phyloP scores from a whole-genome alignment of 2,329 filamentous ascomycete genomes.

The Cercospora brassicicola region DNA sequence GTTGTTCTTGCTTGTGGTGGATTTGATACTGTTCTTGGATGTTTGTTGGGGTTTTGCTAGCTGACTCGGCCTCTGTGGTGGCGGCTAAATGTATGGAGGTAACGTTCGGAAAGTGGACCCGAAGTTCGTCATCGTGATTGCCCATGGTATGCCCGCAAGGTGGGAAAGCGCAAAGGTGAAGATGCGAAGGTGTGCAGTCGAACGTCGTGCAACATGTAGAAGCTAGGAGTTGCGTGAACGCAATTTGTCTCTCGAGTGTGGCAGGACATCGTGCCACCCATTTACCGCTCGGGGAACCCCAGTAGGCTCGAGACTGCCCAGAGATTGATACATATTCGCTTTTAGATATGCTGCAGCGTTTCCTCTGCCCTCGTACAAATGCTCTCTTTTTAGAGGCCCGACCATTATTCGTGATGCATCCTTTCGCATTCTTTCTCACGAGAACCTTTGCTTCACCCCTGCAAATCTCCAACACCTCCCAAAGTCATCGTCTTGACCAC shows the following conservation, averaged over 20 bases:
- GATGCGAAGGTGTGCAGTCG: neutral
- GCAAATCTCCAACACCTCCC: constrained; percentile 20
- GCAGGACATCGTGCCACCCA: neutral
- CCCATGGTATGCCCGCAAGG: neutral
- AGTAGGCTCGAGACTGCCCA: neutral
- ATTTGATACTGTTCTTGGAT: neutral
- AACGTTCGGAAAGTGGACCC: neutral
- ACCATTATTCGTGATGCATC: neutral
- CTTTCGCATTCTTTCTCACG: neutral
- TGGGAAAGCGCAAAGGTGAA: neutral
- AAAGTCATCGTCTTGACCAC: constrained; percentile 66
- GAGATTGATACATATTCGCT: neutral
- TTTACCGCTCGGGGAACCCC: neutral
- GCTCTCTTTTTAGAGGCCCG: neutral
- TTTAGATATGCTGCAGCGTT: neutral
- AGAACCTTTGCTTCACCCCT: neutral
- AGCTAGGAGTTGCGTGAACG: neutral
- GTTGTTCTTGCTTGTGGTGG: neutral
- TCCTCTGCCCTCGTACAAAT: neutral
- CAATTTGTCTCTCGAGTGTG: neutral
- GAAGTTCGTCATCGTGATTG: constrained; percentile 1
- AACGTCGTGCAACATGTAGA: neutral
- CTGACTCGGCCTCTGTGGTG: neutral
- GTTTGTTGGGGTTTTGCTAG: neutral
- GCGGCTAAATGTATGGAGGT: constrained; percentile 1